Evolutionary conservation across 2,329 filamentous ascomycete genomes (phyloP), one percentile per base, ranked within the genome.

Genomic region (Ophiosphaerella herpotricha): DNA sequence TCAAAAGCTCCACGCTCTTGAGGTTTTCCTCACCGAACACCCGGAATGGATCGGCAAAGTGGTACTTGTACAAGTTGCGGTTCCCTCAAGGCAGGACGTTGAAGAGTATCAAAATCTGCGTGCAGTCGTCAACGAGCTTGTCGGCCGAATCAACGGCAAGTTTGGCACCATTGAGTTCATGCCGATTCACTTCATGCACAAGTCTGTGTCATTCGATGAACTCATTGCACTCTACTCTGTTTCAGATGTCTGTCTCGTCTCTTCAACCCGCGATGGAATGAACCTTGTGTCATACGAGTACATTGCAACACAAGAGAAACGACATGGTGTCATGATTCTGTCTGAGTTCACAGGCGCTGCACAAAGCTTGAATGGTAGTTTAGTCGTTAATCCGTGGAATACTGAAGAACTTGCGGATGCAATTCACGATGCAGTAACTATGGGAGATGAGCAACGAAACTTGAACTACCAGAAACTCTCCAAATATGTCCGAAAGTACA

Each of bases 311-410:
- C 93, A 99, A 71, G 85, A 90, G 63, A 86, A 95, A 68, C 87
- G 91, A 43, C 91, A 97, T 70, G 94, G 94, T 51, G 88, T 91
- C 54, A 88, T 99, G 84, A 92, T 99, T 48, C 84, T 99, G 29
- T 97, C 92, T 40, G 94, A 99, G 72, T 97, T 99, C 70, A 92
- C 94, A 0, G 94, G 94, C 37, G 94, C 94, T 7, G 93, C 94
- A 0, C 94, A 97, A 75, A 94, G 89, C 55, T 82, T 99, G 50
- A 97, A 96, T 61, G 93, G 93, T 53, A 91, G 90, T 62, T 81
- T 97, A 43, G 92, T 97, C 46, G 90, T 97, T 67, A 99, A 99
- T 75, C 94, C 94, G 1, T 99, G 94, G 94, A 97, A 97, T 73
- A 97, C 92, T 0, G 92, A 97, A 70, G 93, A 97, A 74, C 80